Conservation (phyloP, 2,329 filamentous ascomycete genomes). For the Tolypocladium guangdongense region DNA sequence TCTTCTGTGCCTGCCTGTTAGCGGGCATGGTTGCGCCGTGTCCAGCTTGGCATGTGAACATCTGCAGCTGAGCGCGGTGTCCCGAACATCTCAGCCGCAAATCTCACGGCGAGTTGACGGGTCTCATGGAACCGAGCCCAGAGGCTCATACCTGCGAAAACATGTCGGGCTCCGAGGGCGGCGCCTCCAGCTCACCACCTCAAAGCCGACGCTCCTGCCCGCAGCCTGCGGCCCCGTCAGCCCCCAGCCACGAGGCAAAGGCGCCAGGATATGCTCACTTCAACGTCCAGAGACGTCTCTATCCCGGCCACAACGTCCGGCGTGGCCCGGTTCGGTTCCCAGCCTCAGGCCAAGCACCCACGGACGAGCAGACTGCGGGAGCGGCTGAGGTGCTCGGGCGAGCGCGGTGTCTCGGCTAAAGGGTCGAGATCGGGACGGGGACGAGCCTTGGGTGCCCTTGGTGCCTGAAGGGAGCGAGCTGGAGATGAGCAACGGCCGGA, state of each 20-base stretch:
- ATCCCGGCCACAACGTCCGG: not conserved
- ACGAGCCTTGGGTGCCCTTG: not conserved
- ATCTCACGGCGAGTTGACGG: not conserved
- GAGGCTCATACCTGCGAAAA: not conserved
- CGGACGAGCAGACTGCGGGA: not conserved
- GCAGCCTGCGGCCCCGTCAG: not conserved
- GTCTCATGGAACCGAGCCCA: not conserved
- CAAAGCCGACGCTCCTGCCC: not conserved
- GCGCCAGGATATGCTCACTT: not conserved
- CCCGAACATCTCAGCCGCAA: not conserved
- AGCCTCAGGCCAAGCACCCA: not conserved
- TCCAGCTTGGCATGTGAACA: not conserved
- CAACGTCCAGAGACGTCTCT: not conserved
- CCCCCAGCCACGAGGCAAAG: not conserved
- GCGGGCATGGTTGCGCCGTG: not conserved
- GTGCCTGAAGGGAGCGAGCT: not conserved
- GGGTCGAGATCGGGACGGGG: not conserved
- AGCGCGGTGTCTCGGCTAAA: not conserved
- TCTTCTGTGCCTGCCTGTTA: slow-evolving; percentile 28
- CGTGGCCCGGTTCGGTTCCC: not conserved
- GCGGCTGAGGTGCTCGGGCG: not conserved
- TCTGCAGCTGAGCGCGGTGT: not conserved
- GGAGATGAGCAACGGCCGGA: not conserved
- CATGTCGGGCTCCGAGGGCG: not conserved
- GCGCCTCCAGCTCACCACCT: not conserved